phyloP scores from a whole-genome alignment of 2,329 filamentous ascomycete genomes.

The Sporothrix pseudoabietina region DNA sequence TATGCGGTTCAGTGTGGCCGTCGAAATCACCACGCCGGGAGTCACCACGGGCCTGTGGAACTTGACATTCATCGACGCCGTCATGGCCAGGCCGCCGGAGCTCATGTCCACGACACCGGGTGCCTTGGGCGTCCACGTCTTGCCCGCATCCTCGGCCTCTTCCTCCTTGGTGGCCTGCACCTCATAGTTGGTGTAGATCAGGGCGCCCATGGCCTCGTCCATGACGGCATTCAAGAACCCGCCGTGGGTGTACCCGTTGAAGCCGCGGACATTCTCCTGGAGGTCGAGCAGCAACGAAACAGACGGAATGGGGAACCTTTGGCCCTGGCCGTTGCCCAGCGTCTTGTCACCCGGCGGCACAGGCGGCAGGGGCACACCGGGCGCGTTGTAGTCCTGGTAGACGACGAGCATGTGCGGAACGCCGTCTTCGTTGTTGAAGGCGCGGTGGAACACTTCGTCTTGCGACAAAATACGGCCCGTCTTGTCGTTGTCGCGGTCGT shows the following conservation, averaged over 20 bases:
- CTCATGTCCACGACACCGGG: conserved; percentile 22
- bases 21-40: conserved; percentile 24
- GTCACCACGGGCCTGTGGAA: conserved; percentile 28
- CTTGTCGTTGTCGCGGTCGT: neutral
- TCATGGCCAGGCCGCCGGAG: conserved; percentile 26
- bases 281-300: conserved; percentile 37
- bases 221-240: conserved; percentile 37
- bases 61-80: conserved; percentile 30
- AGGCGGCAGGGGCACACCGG: conserved; percentile 6
- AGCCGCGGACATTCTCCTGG: conserved; percentile 28
- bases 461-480: conserved; percentile 22
- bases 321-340: neutral
- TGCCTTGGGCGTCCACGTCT: conserved; percentile 13
- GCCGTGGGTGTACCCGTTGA: conserved; percentile 39
- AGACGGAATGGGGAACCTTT: conserved; percentile 32
- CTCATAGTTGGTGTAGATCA: conserved; percentile 37
- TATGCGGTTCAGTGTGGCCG: conserved; percentile 27
- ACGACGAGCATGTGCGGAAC: conserved; percentile 38
- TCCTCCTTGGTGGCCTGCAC: conserved; percentile 27
- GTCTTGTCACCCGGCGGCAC: conserved; percentile 5
- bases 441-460: conserved; percentile 28
- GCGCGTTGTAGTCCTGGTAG: conserved; percentile 30
- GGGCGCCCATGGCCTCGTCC: conserved; percentile 40
- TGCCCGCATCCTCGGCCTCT: neutral
- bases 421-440: conserved; percentile 30